Percentiles rank a stretch among this genome's conserved stretches.
phyloP scores from a whole-genome alignment of 345 rosid species.

The Euphorbia peplus region DNA sequence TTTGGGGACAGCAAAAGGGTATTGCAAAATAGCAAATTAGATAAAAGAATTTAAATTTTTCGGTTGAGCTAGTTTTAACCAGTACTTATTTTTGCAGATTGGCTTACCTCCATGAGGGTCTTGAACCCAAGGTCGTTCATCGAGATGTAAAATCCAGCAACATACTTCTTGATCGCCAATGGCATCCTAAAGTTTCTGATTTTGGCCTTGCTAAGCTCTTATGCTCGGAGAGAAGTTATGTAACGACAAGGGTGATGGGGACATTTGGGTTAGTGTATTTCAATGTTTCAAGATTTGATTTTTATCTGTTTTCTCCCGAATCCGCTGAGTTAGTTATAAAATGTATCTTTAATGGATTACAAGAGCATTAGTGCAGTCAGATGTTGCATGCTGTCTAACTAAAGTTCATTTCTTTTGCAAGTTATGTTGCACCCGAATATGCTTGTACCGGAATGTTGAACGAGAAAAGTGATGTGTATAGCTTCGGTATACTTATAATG shows the following conservation, averaged over 20 bases:
- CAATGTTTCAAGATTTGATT: not conserved
- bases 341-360: conserved; percentile 4
- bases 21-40: too few relatives aligned
- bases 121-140: conserved; percentile 97
- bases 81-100: conserved; percentile 39
- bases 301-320: not conserved
- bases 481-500: conserved; percentile 91
- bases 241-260: conserved; percentile 96
- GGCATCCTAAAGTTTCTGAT: conserved; percentile 92
- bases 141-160: conserved; percentile 90
- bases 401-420: conserved; percentile 27
- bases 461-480: conserved; percentile 90
- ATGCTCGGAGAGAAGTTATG: conserved; percentile 75
- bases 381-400: not conserved
- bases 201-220: conserved; percentile 95
- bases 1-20: conserved; percentile 96
- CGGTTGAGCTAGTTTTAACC: conserved; percentile 6
- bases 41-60: not conserved
- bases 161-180: conserved; percentile 81
- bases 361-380: not conserved
- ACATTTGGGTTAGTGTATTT: conserved; percentile 72
- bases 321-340: not conserved
- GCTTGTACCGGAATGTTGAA: conserved; percentile 97
- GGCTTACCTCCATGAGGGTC: conserved; percentile 98
- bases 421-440: conserved; percentile 97